Evolutionary conservation across 1,139 yeast genomes (phyloP), one percentile per base, ranked within the genome.

Genomic region (Yamadazyma aaseri): DNA sequence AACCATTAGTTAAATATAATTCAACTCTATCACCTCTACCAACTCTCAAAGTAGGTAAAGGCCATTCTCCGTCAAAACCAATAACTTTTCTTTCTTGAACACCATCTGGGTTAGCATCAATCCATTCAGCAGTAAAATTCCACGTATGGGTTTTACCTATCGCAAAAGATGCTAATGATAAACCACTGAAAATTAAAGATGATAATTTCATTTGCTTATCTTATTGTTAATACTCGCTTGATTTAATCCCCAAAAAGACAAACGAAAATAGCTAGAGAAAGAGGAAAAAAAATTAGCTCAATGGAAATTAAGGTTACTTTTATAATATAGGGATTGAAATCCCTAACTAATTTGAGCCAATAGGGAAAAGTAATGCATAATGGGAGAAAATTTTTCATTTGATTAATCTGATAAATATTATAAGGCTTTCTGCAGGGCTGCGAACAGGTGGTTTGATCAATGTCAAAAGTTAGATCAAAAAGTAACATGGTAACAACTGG

Each of bases 21-120:
- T 73, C 60, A 8, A 84, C 71, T 15, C 82, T 62, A 48, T 84
- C 92, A 35, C 83, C 79, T 41, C 71, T 72, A 40, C 73, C 64
- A n/a, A 79, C 80, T 40, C 80, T 73, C 23, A 84, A 73, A 22
- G 72, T 73, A 5, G 94, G 94, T 34, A 80, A 64, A 6, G 94
- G 94, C 87, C 89, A 83, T 28, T 75, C 55, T 28, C 77, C 79
- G 51, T 84, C 81, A 51, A 80, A 75, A 1, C 86, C 86, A 44
- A 84, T 75, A 50, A 81, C 77, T 25, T 60, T 53, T 48, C 78
- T 65, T 35, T 58, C 66, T 33, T 50, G 51, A 17, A 58, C 54
- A 11, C 85, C 85, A 53, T 82, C 90, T n/a, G 89, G 87, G 46
- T 77, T 79, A 10, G 30, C 43, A 22, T 53, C 51, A 11, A 77